Percentiles rank a stretch among this genome's conserved stretches.
phyloP scores from a whole-genome alignment of 257 asterid genomes.

The Capsicum pubescens region DNA sequence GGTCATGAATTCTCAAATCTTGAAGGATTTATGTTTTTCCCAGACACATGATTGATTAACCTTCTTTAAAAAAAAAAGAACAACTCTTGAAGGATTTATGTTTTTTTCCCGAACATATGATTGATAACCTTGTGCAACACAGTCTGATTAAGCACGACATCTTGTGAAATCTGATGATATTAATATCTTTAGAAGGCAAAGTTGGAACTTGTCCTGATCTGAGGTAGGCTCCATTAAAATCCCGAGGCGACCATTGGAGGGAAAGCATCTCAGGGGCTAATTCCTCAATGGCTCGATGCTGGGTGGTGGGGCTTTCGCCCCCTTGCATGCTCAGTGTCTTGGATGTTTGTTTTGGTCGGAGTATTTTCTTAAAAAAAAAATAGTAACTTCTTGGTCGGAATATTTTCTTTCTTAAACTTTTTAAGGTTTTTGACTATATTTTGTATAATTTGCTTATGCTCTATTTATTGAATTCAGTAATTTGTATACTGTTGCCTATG shows the following conservation, averaged over 20 bases:
- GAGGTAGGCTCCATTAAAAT: conserved; percentile 2
- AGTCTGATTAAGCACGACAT: neutral
- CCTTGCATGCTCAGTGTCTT: neutral
- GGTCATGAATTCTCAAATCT: neutral
- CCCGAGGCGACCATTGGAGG: conserved; percentile 2
- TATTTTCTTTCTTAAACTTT: neutral
- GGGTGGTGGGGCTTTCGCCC: neutral
- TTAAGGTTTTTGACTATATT: neutral
- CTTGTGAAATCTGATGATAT: neutral
- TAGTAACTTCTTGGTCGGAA: neutral
- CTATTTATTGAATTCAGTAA: neutral
- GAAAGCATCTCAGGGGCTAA: neutral
- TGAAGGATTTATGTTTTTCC: neutral
- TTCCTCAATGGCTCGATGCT: neutral
- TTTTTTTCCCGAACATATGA: neutral
- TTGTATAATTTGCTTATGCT: neutral
- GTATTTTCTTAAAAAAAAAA: neutral
- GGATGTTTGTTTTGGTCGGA: neutral
- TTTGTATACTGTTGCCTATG: neutral
- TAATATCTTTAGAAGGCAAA: neutral
- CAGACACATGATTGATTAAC: conserved; percentile 5
- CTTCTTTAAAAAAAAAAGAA: neutral
- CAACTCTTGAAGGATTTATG: neutral
- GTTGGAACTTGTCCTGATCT: conserved; percentile 12
- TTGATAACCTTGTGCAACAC: neutral